Base-by-base conservation (phyloP, 345 rosid genomes). In the Gossypium mustelinum region DNA sequence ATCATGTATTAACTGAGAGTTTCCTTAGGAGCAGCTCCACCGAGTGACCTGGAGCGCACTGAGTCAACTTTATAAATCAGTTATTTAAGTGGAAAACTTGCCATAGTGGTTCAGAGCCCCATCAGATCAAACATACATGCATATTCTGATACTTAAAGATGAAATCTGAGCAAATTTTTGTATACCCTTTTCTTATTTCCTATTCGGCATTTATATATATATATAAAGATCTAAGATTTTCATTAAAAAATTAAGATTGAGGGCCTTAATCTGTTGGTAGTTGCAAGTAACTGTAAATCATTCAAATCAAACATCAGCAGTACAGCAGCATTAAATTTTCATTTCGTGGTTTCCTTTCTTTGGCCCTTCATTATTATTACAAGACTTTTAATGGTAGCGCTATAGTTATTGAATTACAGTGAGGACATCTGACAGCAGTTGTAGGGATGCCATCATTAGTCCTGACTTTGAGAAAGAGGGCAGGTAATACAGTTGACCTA, bases 401-500 rank as follows among this genome's bases (percentile, higher is more conserved):
- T 45, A 3, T 50, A 50, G 54, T n/a, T n/a, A n/a, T n/a, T n/a
- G n/a, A n/a, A n/a, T n/a, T n/a, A n/a, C 12, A 12, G 16, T 12
- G 5, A 4, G 29, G 34, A 22, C 62, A 58, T 22, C 25, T 22
- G 34, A 58, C 14, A 58, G 62, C 29, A 22, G 3, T 47, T 27
- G 62, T 22, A 3, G 64, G 64, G 41, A 34, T 11, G 10, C 47
- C 48, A 34, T 39, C 47, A 39, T 63, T 63, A 39, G 20, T 3
- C 43, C 22, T 12, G 68, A 63, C 22, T 25, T 59, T 34, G 41
- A 34, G 39, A 4, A 2, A 11, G 17, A 12, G 2, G 9, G 39
- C 22, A 39, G 68, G 68, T 25, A 60, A 60, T 60, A 60, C 43
- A 60, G 65, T 60, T 60, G 65, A 27, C 65, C n/a, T 18, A 2